Conservation (phyloP, 768 basidiomycete species). For the Sistotremastrum niveocremeum region DNA sequence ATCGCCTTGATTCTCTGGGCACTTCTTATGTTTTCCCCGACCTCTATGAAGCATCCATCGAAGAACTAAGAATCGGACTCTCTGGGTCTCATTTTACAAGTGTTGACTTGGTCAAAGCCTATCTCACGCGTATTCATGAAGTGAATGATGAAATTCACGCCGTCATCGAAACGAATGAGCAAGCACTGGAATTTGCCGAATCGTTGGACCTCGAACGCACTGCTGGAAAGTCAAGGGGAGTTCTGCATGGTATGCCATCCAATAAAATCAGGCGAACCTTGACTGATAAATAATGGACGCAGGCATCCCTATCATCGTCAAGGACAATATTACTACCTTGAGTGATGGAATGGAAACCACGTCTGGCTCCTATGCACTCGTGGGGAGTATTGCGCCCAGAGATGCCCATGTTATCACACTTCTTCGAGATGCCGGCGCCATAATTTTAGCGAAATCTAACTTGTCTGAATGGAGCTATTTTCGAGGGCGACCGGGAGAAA, state of each 20-base stretch:
- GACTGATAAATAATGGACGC: no score
- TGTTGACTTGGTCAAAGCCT: neutral
- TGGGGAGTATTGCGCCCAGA: slow-evolving; percentile 4
- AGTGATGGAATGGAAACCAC: slow-evolving; percentile 5
- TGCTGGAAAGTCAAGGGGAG: slow-evolving; percentile 1
- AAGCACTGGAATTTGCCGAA: slow-evolving; percentile 2
- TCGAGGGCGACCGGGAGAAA: slow-evolving; percentile 8
- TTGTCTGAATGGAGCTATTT: slow-evolving; percentile 9
- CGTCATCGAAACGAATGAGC: slow-evolving; percentile 5
- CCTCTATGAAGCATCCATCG: no score
- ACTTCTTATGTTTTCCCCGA: no score
- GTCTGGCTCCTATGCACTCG: slow-evolving; percentile 5
- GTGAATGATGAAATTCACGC: slow-evolving; percentile 7
- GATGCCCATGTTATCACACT: slow-evolving; percentile 3
- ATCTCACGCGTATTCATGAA: slow-evolving; percentile 5
- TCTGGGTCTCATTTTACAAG: no score
- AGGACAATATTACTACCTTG: slow-evolving; percentile 5
- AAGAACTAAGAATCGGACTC: no score
- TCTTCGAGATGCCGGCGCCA: neutral
- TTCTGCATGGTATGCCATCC: neutral
- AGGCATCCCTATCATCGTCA: slow-evolving; percentile 7
- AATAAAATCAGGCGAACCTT: no score
- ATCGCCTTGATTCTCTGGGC: no score
- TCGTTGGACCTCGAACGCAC: slow-evolving; percentile 4
- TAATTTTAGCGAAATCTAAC: slow-evolving; percentile 4